Evolutionary conservation across 2,329 filamentous ascomycete genomes (phyloP), one percentile per base, ranked within the genome.

Genomic region (Aureobasidium sp.): DNA sequence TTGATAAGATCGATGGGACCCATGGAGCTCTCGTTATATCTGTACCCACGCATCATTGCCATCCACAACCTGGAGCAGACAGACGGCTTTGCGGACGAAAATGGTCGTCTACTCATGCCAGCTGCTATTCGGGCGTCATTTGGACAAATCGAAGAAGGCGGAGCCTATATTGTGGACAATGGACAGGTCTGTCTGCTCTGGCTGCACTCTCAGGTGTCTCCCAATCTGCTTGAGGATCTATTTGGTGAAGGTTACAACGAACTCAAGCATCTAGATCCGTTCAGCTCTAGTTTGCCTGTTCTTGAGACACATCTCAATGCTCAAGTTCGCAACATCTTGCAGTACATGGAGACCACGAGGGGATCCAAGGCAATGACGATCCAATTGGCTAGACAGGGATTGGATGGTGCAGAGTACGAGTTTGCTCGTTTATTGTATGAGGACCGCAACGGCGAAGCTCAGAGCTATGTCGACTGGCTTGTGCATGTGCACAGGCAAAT

Each of bases 381-480:
- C 52, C 94, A 97, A 76, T 81, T 99, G 52, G 94, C 94, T 8
- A 80, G 94, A 63, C 94, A 97, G 75, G 92, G 92, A 0, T 81
- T 97, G 4, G 94, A 99, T 71, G 94, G 94, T 0, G 90, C 92
- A 3, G 94, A 99, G 75, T 97, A 91, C 70, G 94, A 99, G 75
- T 99, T 97, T 79, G 94, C 94, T 8, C 82, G 92, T 59, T 80
- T 95, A 76, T 76, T 99, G 67, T 86, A 96, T 36, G 94, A 99
- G 76, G 94, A 99, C 72, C 84, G 94, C 67, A 97, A 97, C 74
- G 96, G 96, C 68, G 94, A 99, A 78, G 94, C 94, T 39, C 92
- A 96, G 77, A 96, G 90, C 72, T 99, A 97, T 75, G 94, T 97
- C 37, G 94, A 99, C 77, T 99, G 94, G 94, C 80, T 99, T 70